Evolutionary conservation across 1,139 yeast species (phyloP), one percentile per base, ranked within the genome.

Genomic region (Protomyces arabidopsidicola): DNA sequence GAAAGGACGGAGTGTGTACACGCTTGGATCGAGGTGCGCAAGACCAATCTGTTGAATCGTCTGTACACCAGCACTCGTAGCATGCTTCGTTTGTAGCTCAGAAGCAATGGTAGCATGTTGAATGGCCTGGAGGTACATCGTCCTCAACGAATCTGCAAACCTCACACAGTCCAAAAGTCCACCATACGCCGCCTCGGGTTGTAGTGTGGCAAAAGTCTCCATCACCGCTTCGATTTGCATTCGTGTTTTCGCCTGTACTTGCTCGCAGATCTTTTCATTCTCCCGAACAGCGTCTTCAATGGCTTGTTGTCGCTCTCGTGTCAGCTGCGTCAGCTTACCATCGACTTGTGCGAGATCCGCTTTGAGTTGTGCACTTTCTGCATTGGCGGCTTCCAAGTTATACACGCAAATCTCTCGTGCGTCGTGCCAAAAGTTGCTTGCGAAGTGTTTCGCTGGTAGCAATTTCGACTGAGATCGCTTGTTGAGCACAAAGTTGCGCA

Each of bases 401-500:
- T 83, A 76, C 12, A 78, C 75, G 0, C 96, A 82, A 22, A 93
- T 78, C 0, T 77, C 75, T 65, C 78, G 79, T 58, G 91, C 73
- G 72, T 95, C 99, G 18, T 75, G 75, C 57, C 88, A 80, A 20
- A 91, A 74, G 70, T 91, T 91, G 27, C 80, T 68, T 45, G 93
- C 76, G 71, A 88, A 95, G 24, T 87, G 90, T 72, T 91, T 90
- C 0, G 97, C 98, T 0, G 99, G 99, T 53, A 90, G 82, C 27
- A 95, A 78, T 74, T 95, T 95, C 0, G 98, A 90, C 18, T 88
- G 75, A 0, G 97, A 85, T 70, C 98, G 82, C 72, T 91, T 93
- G 69, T 91, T 96, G 48, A 95, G 79, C 4, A 95, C 86, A 73
- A 95, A 95, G 69, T 86, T 86, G 63, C 98, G 82, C 66, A 95